phyloP scores from a whole-genome alignment of 352 stramenopile species.

The Globisporangium spiculum region DNA sequence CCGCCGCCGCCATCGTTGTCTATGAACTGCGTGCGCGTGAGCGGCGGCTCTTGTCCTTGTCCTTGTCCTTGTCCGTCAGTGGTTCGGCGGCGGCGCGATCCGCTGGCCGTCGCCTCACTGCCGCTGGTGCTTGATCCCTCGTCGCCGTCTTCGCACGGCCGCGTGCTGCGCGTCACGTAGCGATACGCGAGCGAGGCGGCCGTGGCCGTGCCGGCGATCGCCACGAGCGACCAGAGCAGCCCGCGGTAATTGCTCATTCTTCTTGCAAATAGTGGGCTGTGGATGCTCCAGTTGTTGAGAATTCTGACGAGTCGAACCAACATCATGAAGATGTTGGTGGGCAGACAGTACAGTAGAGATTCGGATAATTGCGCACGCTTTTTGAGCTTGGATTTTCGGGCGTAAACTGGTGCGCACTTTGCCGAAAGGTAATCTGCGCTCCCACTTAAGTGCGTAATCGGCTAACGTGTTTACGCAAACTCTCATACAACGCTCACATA shows the following conservation, averaged over 20 bases:
- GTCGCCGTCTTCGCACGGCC: conserved; percentile 19
- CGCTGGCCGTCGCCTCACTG: neutral
- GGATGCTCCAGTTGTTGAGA: neutral
- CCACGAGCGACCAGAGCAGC: conserved; percentile 64
- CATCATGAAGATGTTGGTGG: neutral
- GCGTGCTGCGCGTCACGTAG: conserved; percentile 47
- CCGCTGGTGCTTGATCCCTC: conserved; percentile 9
- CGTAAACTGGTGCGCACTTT: neutral
- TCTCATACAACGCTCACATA: neutral
- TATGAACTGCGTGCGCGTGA: conserved; percentile 11
- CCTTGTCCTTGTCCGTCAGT: neutral
- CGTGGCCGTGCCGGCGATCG: conserved; percentile 64
- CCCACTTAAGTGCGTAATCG: neutral
- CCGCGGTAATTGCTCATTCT: conserved; percentile 43
- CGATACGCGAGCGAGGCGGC: conserved; percentile 58
- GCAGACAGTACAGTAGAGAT: neutral
- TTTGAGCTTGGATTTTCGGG: neutral
- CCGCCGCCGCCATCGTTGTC: conserved; percentile 22
- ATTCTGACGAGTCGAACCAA: neutral
- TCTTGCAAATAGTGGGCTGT: neutral
- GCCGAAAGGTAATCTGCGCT: neutral
- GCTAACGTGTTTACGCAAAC: neutral
- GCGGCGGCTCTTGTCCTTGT: neutral
- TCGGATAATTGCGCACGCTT: neutral
- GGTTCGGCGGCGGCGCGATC: conserved; percentile 9